These are phyloP conservation scores for Boletus edulis DNA, from an alignment of 768 basidiomycete genomes.

Conservation along the genomic window DNA sequence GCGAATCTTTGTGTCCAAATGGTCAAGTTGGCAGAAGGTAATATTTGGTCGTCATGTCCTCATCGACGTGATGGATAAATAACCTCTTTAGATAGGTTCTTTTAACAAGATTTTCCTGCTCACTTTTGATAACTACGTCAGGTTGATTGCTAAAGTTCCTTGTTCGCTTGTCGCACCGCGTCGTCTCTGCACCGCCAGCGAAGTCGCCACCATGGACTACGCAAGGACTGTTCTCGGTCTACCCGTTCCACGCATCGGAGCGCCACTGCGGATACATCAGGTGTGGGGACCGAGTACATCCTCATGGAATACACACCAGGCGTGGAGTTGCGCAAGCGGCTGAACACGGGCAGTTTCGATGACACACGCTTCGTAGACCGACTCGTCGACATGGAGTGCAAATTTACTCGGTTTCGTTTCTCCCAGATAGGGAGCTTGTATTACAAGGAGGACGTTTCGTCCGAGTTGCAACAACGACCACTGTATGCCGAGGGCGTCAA, in stretches of 20 bases:
- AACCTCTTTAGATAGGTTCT: constrained; percentile 4
- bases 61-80: background rate
- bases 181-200: constrained; percentile 33
- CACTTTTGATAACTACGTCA: constrained; percentile 9
- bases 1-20: constrained; percentile 18
- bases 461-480: constrained; percentile 5
- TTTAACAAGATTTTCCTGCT: constrained; percentile 17
- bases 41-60: background rate
- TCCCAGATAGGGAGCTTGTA: constrained; percentile 36
- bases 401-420: constrained; percentile 22
- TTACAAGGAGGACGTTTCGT: constrained; percentile 30
- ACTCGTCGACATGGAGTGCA: constrained; percentile 21
- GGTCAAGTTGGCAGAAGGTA: constrained; percentile 14
- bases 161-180: constrained; percentile 26
- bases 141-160: constrained; percentile 17
- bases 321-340: constrained; percentile 19
- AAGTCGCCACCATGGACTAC: constrained; percentile 37
- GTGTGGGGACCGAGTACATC: constrained; percentile 34
- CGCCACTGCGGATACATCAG: constrained; percentile 16
- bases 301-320: constrained; percentile 32
- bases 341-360: background rate
- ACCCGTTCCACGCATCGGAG: constrained; percentile 32
- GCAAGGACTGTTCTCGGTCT: constrained; percentile 24
- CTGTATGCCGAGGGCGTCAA: constrained; percentile 25
- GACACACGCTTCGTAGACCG: constrained; percentile 12